Conservation (phyloP, 306 rosid species). For the Cucurbita moschata region DNA sequence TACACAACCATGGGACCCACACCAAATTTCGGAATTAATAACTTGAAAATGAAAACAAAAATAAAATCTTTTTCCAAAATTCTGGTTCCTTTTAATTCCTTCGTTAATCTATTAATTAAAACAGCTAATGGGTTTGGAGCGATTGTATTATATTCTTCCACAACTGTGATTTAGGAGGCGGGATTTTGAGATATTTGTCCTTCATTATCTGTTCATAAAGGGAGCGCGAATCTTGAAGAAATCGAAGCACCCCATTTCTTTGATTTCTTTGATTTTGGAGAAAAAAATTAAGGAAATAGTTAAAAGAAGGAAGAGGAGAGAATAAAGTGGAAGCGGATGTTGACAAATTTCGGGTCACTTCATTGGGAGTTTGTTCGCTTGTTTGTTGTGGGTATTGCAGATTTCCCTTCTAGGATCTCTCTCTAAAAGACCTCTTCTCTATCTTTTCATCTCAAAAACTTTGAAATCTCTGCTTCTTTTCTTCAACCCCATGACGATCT, state of each 20-base stretch:
- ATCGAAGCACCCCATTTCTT: conserved; percentile 11
- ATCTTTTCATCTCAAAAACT: conserved; percentile 9
- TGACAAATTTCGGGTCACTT: conserved; percentile 98
- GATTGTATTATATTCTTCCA: background rate
- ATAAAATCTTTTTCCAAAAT: background rate
- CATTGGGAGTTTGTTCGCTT: conserved; percentile 79
- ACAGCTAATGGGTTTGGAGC: background rate
- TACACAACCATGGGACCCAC: background rate
- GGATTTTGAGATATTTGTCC: background rate
- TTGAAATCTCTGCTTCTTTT: conserved; percentile 36
- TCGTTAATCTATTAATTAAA: background rate
- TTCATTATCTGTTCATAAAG: background rate
- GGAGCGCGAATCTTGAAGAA: conserved; percentile 69
- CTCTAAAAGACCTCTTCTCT: conserved; percentile 12
- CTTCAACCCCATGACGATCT: conserved; percentile 60
- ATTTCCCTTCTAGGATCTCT: conserved; percentile 94
- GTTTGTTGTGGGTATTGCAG: conserved; percentile 39
- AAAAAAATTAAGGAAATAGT: background rate
- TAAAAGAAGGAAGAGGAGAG: conserved; percentile 18
- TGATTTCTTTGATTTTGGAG: no score
- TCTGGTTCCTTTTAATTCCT: background rate
- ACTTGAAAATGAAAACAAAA: background rate
- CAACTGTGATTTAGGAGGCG: background rate
- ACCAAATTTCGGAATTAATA: background rate
- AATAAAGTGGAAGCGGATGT: conserved; percentile 93